Percentiles rank a stretch among this genome's conserved stretches.
These are phyloP conservation scores for Amaranthus cruentus DNA, from an alignment of 148 eudicot genomes.

Conservation along the genomic window DNA sequence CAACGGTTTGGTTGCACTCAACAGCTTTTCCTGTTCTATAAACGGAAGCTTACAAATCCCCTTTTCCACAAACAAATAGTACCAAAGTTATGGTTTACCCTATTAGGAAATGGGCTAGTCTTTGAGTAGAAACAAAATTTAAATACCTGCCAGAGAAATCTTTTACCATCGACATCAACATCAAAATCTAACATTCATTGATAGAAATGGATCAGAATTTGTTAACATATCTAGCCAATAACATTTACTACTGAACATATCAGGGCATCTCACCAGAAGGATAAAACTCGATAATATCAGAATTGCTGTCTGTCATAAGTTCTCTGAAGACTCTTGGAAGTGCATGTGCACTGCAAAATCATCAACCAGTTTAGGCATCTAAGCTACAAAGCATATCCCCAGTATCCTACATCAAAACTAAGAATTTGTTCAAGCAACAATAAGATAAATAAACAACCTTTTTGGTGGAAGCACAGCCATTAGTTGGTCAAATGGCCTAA, in stretches of 20 bases:
- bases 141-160: slow-evolving; percentile 59
- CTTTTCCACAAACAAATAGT: slow-evolving; percentile 1
- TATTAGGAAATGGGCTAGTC: not conserved
- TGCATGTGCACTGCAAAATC: slow-evolving; percentile 42
- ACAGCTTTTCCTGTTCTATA: slow-evolving; percentile 21
- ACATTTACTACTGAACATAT: not conserved
- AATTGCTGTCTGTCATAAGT: slow-evolving; percentile 41
- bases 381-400: no score
- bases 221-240: not conserved
- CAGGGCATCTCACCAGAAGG: slow-evolving; percentile 34
- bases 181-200: slow-evolving; percentile 34
- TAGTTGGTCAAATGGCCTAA: slow-evolving; percentile 57
- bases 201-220: not conserved
- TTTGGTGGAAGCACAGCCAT: slow-evolving; percentile 64
- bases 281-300: slow-evolving; percentile 41
- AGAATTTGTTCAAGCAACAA: not conserved
- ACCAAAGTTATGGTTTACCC: not conserved
- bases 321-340: slow-evolving; percentile 41
- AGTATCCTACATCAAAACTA: not conserved
- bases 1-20: slow-evolving; percentile 6
- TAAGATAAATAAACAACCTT: slow-evolving; percentile 29
- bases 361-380: no score
- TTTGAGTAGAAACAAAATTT: not conserved
- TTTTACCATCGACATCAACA: slow-evolving; percentile 53
- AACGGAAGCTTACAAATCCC: slow-evolving; percentile 23